Conservation (phyloP, 2,329 filamentous ascomycete species). For the Penicillium sp. region DNA sequence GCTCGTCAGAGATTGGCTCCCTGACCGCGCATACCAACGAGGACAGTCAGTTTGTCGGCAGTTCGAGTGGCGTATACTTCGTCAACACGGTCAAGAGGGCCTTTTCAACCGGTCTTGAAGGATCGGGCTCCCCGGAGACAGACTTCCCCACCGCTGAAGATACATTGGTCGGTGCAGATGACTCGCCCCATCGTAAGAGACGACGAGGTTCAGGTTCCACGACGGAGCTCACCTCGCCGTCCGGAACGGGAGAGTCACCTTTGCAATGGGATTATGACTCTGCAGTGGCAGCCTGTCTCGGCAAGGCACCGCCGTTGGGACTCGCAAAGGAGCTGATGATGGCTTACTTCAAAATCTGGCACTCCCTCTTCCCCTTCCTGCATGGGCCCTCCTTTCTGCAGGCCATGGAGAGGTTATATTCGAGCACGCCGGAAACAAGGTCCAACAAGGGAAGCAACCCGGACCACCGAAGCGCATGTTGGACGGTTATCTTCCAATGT, state of each 20-base stretch:
- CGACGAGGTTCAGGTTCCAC: slow-evolving; percentile 13
- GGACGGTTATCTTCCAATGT: slow-evolving; percentile 51
- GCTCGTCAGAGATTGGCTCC: slow-evolving; percentile 45
- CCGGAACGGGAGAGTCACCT: slow-evolving; percentile 13
- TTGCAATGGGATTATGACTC: slow-evolving; percentile 34
- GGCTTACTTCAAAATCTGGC: slow-evolving; percentile 55
- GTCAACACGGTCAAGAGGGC: slow-evolving; percentile 56
- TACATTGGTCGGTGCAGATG: slow-evolving; percentile 32
- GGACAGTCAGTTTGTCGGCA: slow-evolving; percentile 56
- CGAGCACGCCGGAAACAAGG: slow-evolving; percentile 7
- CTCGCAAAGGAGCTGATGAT: slow-evolving; percentile 49
- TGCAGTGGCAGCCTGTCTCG: slow-evolving; percentile 27
- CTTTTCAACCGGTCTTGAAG: slow-evolving; percentile 45
- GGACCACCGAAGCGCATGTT: slow-evolving; percentile 30
- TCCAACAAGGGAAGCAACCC: neutral
- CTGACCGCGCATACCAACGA: slow-evolving; percentile 46
- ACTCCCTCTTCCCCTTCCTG: slow-evolving; percentile 56
- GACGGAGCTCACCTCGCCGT: slow-evolving; percentile 7
- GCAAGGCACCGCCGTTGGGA: slow-evolving; percentile 31
- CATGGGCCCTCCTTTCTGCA: slow-evolving; percentile 54
- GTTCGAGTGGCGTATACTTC: slow-evolving; percentile 57
- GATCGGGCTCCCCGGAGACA: slow-evolving; percentile 17
- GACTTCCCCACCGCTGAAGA: slow-evolving; percentile 36
- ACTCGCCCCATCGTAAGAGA: slow-evolving; percentile 24
- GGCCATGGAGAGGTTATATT: slow-evolving; percentile 49